phyloP scores from a whole-genome alignment of 352 stramenopile genomes.

The Aphanomyces astaci region DNA sequence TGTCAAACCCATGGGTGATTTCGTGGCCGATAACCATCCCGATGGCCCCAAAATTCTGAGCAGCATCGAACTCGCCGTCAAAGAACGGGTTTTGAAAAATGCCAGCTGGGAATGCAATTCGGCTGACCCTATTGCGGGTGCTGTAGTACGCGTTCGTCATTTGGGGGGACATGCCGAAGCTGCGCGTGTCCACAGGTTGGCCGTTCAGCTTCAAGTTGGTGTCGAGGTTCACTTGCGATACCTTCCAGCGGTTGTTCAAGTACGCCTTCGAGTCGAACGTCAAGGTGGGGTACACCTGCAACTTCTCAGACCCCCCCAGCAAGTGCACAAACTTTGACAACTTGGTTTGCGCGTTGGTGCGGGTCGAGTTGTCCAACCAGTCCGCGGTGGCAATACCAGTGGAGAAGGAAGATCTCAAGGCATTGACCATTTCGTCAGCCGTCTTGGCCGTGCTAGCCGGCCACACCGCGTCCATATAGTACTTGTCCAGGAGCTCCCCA shows the following conservation, averaged over 20 bases:
- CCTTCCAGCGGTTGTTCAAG: slow-evolving; percentile 59
- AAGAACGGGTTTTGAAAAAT: too few species aligned
- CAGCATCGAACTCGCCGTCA: slow-evolving; percentile 58
- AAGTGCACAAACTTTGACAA: too few species aligned
- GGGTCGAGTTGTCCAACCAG: too few species aligned
- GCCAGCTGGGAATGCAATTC: slow-evolving; percentile 92
- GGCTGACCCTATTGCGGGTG: slow-evolving; percentile 50
- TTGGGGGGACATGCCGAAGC: slow-evolving; percentile 86
- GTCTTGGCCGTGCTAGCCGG: too few species aligned
- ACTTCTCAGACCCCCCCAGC: too few species aligned
- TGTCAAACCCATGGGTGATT: slow-evolving; percentile 91
- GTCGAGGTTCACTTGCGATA: too few species aligned
- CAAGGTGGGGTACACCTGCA: slow-evolving; percentile 39
- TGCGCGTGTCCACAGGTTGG: too few species aligned
- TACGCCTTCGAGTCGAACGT: slow-evolving; percentile 38
- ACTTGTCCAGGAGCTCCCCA: slow-evolving; percentile 8
- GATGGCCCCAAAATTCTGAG: slow-evolving; percentile 87
- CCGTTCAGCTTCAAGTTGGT: too few species aligned
- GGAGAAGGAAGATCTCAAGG: too few species aligned
- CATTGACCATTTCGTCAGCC: too few species aligned
- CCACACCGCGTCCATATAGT: slow-evolving; percentile 12
- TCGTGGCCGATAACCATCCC: slow-evolving; percentile 90
- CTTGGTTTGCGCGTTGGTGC: too few species aligned
- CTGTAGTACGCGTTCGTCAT: slow-evolving; percentile 86
- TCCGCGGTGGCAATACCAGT: too few species aligned